phyloP scores from a whole-genome alignment of 2,329 filamentous ascomycete genomes.

The Fusarium agapanthi region DNA sequence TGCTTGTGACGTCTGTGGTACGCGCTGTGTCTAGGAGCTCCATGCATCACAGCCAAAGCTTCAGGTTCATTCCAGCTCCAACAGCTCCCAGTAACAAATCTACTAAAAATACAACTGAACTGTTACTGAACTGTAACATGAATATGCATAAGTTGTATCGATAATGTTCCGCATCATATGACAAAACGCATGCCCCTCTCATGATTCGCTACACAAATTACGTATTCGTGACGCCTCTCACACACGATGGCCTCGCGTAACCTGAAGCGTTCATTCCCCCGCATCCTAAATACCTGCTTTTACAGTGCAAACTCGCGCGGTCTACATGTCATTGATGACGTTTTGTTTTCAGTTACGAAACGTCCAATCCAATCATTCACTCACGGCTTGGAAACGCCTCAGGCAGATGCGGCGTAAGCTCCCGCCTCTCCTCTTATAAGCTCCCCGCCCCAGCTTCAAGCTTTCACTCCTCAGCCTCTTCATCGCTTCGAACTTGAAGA shows the following conservation, averaged over 20 bases:
- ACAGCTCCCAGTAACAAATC: neutral
- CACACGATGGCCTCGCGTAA: constrained; percentile 12
- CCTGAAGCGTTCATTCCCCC: constrained; percentile 23
- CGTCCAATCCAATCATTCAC: neutral
- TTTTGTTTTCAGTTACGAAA: constrained; percentile 10
- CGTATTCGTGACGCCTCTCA: constrained; percentile 38
- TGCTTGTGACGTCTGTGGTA: constrained; percentile 2
- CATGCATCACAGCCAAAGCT: neutral
- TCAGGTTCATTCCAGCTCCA: neutral
- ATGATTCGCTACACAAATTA: constrained; percentile 27
- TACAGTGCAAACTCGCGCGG: constrained; percentile 11
- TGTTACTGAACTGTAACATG: neutral
- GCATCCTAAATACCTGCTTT: constrained; percentile 37
- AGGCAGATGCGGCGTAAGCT: constrained; percentile 26
- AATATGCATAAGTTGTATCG: neutral
- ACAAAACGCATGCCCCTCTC: constrained; percentile 11
- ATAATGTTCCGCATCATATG: neutral
- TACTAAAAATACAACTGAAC: neutral
- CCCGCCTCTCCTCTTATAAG: constrained; percentile 20
- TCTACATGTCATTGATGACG: constrained; percentile 44
- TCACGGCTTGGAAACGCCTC: neutral
- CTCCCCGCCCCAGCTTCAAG: neutral
- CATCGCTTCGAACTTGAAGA: neutral
- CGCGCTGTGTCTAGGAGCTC: neutral
- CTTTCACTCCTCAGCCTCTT: neutral